Evolutionary conservation across 208 protist genomes (phyloP), one percentile per base, ranked within the genome.

Genomic region (Blechomonas ayalai): DNA sequence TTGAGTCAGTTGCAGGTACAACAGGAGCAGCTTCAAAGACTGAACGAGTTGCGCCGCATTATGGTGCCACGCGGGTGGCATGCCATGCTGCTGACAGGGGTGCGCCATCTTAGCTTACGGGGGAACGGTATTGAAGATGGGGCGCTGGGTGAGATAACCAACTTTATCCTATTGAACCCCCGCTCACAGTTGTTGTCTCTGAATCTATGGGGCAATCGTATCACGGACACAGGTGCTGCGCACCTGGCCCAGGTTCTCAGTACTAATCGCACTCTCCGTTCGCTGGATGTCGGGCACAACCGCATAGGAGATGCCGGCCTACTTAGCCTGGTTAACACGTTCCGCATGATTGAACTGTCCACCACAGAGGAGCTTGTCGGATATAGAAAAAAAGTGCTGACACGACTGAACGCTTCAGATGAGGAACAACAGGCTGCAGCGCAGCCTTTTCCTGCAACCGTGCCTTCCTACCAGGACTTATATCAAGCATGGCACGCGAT

Each of bases 161-260:
- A 60, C 7, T 32, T 83, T 24, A 52, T 95, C 6, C 22, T 61
- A 20, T 32, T 46, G 26, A 67, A 88, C 50, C 64, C 67, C 1
- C 63, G 73, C 41, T 75, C 80, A 33, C 78, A 77, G 46, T 57
- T 95, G 9, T 58, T 83, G 8, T 79, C 70, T 29, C 73, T 95
- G 38, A 91, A 88, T 42, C 46, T 95, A 25, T 92, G 83, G 82
- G 88, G 84, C 28, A 95, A 95, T 52, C 18, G 50, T 33, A 90
- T 95, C 69, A 74, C 60, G 3, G 77, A 91, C 48, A 50, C 25
- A 0, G 88, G 88, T 8, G 88, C 73, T 2, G 40, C 46, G 4
- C 40, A 42, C 1, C 63, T 95, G 12, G 77, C 82, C 13, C 37
- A 51, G 12, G n/a, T 82, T 50, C 68, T 95, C 19, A 59, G 52